These are phyloP conservation scores for Phytomonas sp. DNA, from an alignment of 208 protist species.

Conservation along the genomic window DNA sequence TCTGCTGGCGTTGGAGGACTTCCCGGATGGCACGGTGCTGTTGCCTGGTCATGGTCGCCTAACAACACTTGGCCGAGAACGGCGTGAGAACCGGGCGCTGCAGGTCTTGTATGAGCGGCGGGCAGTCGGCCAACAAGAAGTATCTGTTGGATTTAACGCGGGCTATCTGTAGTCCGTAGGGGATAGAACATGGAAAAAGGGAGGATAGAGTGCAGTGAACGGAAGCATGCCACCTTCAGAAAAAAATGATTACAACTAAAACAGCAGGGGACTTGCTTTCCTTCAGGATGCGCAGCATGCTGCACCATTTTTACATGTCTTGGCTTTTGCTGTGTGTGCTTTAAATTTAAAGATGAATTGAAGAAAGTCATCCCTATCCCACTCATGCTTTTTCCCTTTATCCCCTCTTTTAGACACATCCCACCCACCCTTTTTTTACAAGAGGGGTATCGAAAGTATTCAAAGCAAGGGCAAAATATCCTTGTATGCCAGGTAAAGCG, in stretches of 20 bases:
- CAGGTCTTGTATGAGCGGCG: conserved; percentile 59
- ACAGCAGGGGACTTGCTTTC: not conserved
- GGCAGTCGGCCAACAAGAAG: conserved; percentile 45
- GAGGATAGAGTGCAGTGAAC: not conserved
- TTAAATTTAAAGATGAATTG: not conserved
- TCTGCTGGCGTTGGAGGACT: conserved; percentile 58
- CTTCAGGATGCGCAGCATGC: not conserved
- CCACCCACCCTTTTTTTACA: no score
- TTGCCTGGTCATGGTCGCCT: conserved; percentile 80
- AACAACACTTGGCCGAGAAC: conserved; percentile 78
- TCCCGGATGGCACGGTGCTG: conserved; percentile 76
- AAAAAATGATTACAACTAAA: not conserved
- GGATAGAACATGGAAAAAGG: not conserved
- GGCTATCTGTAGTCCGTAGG: conserved; percentile 50
- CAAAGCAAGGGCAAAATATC: not conserved
- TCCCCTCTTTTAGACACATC: no score
- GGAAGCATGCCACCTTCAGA: not conserved
- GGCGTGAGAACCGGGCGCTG: conserved; percentile 67
- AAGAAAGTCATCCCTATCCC: not conserved
- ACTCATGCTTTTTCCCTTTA: no score
- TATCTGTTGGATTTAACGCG: conserved; percentile 80
- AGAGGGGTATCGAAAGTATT: not conserved
- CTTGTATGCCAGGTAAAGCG: not conserved
- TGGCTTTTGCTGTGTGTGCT: not conserved
- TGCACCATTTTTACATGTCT: not conserved